phyloP scores from a whole-genome alignment of 257 asterid species.

The Cruciata laevipes region DNA sequence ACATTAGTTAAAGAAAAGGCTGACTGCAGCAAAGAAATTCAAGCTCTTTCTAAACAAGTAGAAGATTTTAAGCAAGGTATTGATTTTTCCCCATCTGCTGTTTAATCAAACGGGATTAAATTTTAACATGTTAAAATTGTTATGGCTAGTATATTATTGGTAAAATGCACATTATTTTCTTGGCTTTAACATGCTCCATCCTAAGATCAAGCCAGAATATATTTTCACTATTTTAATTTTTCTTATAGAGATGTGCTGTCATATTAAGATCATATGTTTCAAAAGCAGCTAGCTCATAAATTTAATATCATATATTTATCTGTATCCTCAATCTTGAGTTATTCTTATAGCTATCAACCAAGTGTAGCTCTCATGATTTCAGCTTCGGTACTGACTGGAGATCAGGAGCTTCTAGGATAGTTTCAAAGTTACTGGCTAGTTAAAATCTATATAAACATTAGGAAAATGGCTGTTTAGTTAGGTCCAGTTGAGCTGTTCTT shows the following conservation, averaged over 20 bases:
- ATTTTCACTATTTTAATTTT: not conserved
- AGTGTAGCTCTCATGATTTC: no score
- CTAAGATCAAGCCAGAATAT: not conserved
- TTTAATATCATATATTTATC: no score
- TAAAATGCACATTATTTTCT: no score
- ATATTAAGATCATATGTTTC: not conserved
- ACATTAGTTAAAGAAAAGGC: constrained; percentile 63
- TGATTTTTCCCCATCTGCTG: not conserved
- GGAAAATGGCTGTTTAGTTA: no score
- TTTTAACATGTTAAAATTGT: no score
- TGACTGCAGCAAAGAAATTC: constrained; percentile 44
- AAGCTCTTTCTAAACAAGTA: constrained; percentile 55
- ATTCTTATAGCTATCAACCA: no score
- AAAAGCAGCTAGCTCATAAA: no score
- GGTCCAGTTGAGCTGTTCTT: no score
- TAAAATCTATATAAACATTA: no score
- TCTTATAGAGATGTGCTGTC: not conserved
- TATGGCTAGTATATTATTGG: no score
- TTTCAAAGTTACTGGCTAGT: not conserved
- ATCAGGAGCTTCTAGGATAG: not conserved
- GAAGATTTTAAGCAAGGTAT: constrained; percentile 62
- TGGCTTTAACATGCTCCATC: not conserved
- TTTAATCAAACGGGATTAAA: not conserved
- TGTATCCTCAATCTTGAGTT: no score
- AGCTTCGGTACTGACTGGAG: no score